Evolutionary conservation across 768 basidiomycete species (phyloP), one percentile per base, ranked within the genome.

Genomic region (Asterophora lycoperdoides): DNA sequence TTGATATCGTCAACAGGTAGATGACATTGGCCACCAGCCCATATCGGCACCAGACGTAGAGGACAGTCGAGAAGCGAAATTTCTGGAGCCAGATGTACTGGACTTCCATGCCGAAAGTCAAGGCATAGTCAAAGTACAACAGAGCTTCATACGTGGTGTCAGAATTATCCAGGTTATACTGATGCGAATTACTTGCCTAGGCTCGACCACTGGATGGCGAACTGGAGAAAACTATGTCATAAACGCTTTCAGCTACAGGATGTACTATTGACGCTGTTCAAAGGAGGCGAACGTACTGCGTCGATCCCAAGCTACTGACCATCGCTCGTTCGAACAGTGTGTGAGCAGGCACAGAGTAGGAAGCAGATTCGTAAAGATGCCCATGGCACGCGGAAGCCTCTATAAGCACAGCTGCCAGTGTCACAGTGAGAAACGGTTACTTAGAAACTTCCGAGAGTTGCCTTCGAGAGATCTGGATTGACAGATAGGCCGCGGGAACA

Each of bases 21-120:
- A 69, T 48, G 7, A 68, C 46, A 37, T 70, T 70, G 5, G 61
- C 68, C 3, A 64, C 28, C 23, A 70, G 54, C 2, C 66, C 68
- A 39, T 70, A 70, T 26, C 68, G 65, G 42, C 65, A 70, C 8
- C 63, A 54, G 20, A 63, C 50, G 52, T 68, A 68, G 19, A 68
- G 60, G 18, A 61, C 42, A 1, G 64, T 68, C 7, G 65, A 65
- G 6, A 64, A 23, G 9, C 61, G 51, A 20, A 68, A 55, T 40
- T 52, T 57, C 9, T 56, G 39, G 13, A 40, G 36, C 69, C 68
- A 69, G 11, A 70, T 57, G 42, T 68, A 67, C 28, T 60, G 46
- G 30, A 70, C 56, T 42, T 69, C 67, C 43, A 53, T 50, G 2
- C 60, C 54, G 33, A 69, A 61, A 1, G 67, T 68, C 18, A 69